Evolutionary conservation across 345 rosid species (phyloP).

Genomic region (Murraya paniculata): DNA sequence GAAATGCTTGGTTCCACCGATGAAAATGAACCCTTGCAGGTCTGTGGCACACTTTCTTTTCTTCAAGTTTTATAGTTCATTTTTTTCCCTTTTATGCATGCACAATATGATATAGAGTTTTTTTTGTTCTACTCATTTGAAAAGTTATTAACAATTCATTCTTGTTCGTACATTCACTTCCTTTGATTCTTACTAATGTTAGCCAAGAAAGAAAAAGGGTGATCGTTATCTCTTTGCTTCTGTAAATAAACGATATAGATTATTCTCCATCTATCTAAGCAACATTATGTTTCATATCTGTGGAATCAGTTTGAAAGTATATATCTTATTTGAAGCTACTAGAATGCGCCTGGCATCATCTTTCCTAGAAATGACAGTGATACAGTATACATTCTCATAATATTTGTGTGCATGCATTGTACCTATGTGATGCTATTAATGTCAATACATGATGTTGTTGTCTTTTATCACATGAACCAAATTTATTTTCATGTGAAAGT

Average conservation of each 20-base stretch:
- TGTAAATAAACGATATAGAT: no score
- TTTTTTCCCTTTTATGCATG: background rate
- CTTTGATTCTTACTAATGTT: background rate
- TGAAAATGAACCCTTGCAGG: slow-evolving; percentile 99
- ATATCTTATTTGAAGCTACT: background rate
- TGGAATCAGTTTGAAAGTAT: background rate
- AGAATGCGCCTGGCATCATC: background rate
- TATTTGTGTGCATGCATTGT: background rate
- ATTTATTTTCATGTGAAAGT: background rate
- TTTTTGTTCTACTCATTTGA: background rate
- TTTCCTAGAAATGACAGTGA: background rate
- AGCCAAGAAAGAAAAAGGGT: background rate
- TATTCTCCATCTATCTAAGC: background rate
- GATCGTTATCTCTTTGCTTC: background rate
- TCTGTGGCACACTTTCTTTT: slow-evolving; percentile 24
- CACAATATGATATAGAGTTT: background rate
- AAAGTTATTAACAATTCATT: background rate
- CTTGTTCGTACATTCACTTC: background rate
- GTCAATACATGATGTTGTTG: background rate
- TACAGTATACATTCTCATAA: background rate
- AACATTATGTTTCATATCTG: background rate
- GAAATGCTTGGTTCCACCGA: slow-evolving; percentile 94
- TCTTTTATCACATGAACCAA: background rate
- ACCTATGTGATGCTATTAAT: background rate
- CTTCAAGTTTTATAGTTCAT: background rate